Percentiles rank a stretch among this genome's conserved stretches.
Conservation (phyloP, 1,139 yeast genomes). For the Arxiozyma bovina region DNA sequence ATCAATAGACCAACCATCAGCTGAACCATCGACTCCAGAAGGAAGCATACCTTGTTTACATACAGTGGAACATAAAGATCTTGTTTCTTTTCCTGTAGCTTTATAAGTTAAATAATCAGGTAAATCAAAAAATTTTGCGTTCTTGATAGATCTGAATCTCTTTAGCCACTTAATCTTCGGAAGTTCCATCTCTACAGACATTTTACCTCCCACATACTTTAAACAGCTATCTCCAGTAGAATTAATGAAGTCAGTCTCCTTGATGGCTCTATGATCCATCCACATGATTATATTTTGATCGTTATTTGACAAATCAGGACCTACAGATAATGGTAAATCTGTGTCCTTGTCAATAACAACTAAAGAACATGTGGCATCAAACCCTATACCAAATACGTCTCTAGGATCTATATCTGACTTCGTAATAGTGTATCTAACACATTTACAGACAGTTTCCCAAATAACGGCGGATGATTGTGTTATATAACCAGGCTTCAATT, state of each 20-base stretch:
- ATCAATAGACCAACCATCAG: conserved; percentile 82
- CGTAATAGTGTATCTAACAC: conserved; percentile 63
- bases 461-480: conserved; percentile 89
- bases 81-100: conserved; percentile 79
- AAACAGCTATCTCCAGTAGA: conserved; percentile 69
- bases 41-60: conserved; percentile 96
- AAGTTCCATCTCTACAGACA: conserved; percentile 97
- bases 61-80: conserved; percentile 83
- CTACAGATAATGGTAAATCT: conserved; percentile 76
- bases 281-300: conserved; percentile 82
- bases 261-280: conserved; percentile 97
- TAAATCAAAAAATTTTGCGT: conserved; percentile 81
- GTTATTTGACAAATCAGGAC: conserved; percentile 71
- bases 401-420: conserved; percentile 66
- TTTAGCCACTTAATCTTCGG: conserved; percentile 97
- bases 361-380: conserved; percentile 94
- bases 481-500: conserved; percentile 59
- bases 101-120: conserved; percentile 85
- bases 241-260: conserved; percentile 76
- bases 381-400: conserved; percentile 77
- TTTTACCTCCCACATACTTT: conserved; percentile 91
- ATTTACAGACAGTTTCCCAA: conserved; percentile 80
- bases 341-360: conserved; percentile 63
- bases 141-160: conserved; percentile 63
- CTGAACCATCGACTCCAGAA: conserved; percentile 75